Base-by-base conservation (phyloP, 2,329 filamentous ascomycete genomes). In the Colletotrichum sp. region DNA sequence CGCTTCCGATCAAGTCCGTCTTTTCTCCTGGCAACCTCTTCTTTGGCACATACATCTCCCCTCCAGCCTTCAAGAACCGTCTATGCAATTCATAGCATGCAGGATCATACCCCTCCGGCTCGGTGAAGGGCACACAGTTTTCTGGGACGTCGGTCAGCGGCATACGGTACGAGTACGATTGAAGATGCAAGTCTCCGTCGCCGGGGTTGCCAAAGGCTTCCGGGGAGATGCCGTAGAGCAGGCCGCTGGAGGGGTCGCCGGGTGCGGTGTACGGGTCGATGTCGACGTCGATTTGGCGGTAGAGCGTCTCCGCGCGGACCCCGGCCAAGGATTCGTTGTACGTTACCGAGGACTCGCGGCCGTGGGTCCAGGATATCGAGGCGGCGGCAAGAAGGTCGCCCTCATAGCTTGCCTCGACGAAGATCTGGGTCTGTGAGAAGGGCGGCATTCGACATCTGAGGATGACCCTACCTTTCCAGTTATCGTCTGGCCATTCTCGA, bases 371-470 rank as follows among this genome's bases (percentile, higher is more conserved):
- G 2, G 77, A 66, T 9, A 78, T 71, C 4, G 70, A 74, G 3
- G 77, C 74, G 6, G 78, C 78, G 15, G 78, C 79, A 39, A 80
- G 75, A 5, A 81, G 71, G 43, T 81, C 80, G 10, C 80, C 80
- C 32, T 81, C 80, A 52, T 81, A 81, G 13, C 78, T 78, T 8
- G 79, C 80, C 30, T 81, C 80, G 36, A 81, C 76, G 58, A 81
- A 79, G 36, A 79, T 75, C 56, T 79, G 28, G 15, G 9, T 48
- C 9, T 9, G 62, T 48, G 60, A 22, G 70, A 55, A n/a, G 28
- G 5, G n/a, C 43, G 36, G 3, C 8, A 0, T 15, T 65, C 1
- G n/a, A 13, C 9, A 18, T 15, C 6, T 10, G 70, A 55, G 25
- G 18, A 15, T 16, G 3, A 1, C 0, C 56, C 10, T 28, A 32